Base-by-base conservation (phyloP, 192 early-diverging fungal species). In the Phycomyces blakesleeanus region DNA sequence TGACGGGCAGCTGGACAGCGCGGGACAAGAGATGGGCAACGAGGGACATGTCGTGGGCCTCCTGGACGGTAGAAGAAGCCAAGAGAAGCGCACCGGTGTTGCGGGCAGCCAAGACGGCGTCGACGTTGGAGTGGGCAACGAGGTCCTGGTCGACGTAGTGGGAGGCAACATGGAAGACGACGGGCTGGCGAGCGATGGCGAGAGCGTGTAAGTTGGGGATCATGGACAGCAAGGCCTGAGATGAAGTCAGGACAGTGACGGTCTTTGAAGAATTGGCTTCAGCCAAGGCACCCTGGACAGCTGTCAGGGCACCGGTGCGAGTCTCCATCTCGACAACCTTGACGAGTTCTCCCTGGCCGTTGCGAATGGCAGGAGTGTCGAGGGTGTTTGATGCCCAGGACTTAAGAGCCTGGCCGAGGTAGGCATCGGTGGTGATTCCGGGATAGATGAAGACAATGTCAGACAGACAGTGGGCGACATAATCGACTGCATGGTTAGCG, bases 371-470 rank as follows among this genome's bases (percentile, higher is more conserved):
- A n/a, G 51, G 44, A 3, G 44, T 47, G n/a, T 76, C 81, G 26
- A 76, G 66, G 42, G 78, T 69, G n/a, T n/a, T n/a, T n/a, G n/a
- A n/a, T 52, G 90, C 72, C 93, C 89, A 94, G 14, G 78, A 73
- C 40, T 83, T 71, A 15, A 86, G 69, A 4, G 76, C 74, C 38
- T 87, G 68, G 53, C 93, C 93, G 44, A 88, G 69, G 44, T 87
- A 81, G 3, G 65, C 73, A 42, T 87, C 74, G 21, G 77, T 78
- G 27, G 81, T 75, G 24, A 72, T 51, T 7, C 87, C 87, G 24
- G 91, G 83, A 75, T 94, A 97, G 61, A 95, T 83, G 78, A 93
- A 97, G 44, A 86, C 78, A 53, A 93, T 72, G 64, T 92, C 87
- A 72, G 85, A 88, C 8, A 97, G 79, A 24, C 80, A 82, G 68